These are phyloP conservation scores for Globisporangium carolinianum DNA, from an alignment of 352 stramenopile species.

Conservation along the genomic window DNA sequence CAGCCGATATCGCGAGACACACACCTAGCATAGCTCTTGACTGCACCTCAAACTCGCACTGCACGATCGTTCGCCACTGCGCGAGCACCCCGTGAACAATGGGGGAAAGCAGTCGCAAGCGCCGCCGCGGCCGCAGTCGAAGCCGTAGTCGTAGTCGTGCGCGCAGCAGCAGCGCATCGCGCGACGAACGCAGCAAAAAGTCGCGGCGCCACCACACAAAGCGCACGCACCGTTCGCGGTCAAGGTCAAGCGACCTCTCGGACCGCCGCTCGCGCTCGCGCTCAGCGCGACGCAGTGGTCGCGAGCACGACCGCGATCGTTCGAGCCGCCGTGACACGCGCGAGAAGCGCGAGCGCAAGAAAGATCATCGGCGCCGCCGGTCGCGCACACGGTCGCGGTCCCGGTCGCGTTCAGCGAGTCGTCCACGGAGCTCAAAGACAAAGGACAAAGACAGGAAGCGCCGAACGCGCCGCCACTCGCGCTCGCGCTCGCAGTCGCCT, in stretches of 20 bases:
- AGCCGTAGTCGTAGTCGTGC: conserved; percentile 7
- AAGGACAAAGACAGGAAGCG: conserved; percentile 15
- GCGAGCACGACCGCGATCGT: conserved; percentile 4
- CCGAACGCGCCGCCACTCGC: conserved; percentile 10
- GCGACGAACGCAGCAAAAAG: conserved; percentile 11
- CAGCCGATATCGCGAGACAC: not conserved
- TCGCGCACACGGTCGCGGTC: conserved; percentile 14
- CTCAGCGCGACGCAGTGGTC: conserved; percentile 13
- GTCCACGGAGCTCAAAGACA: conserved; percentile 19
- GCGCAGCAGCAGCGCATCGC: conserved; percentile 15
- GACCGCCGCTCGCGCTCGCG: conserved; percentile 33
- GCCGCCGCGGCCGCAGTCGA: conserved; percentile 17
- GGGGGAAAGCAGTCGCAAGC: conserved; percentile 23
- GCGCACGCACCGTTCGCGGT: conserved; percentile 17
- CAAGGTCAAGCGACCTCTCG: conserved; percentile 21
- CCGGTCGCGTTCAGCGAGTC: conserved; percentile 8
- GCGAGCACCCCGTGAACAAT: not conserved
- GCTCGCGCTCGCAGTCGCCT: conserved; percentile 6
- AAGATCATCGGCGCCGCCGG: conserved; percentile 7
- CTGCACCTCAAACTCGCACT: not conserved
- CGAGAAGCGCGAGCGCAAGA: conserved; percentile 9
- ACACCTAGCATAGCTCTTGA: not conserved
- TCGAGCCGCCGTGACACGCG: conserved; percentile 9
- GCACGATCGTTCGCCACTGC: not conserved
- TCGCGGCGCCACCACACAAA: conserved; percentile 17